Conservation (phyloP, 768 basidiomycete species). For the Russula compacta region DNA sequence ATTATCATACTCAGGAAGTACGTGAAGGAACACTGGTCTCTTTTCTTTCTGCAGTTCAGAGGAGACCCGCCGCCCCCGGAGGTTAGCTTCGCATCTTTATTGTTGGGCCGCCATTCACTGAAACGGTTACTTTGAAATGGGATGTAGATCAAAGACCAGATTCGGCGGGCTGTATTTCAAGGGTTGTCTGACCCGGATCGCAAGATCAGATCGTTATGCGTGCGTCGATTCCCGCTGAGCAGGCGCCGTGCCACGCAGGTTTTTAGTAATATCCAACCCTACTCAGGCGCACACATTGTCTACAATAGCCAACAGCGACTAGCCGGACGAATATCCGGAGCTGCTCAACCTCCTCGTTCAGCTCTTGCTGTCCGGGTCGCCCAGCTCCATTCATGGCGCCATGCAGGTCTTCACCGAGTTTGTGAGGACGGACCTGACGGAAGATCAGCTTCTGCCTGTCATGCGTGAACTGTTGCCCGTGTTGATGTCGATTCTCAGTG, state of each 20-base stretch:
- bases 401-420: constrained; percentile 96
- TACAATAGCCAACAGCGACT: constrained; percentile 82
- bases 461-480: constrained; percentile 85
- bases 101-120: constrained; percentile 5
- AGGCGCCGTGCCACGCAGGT: neutral
- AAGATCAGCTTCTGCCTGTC: constrained; percentile 90
- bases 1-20: constrained; percentile 84
- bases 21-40: constrained; percentile 84
- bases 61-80: constrained; percentile 65
- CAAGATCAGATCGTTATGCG: constrained; percentile 80
- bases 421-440: constrained; percentile 84
- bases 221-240: constrained; percentile 31
- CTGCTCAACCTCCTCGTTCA: constrained; percentile 68
- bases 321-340: constrained; percentile 94
- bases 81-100: constrained; percentile 34
- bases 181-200: constrained; percentile 78
- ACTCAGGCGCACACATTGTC: constrained; percentile 79
- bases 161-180: constrained; percentile 68
- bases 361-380: constrained; percentile 63
- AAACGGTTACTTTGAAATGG: neutral
- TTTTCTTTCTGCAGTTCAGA: constrained; percentile 68
- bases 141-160: constrained; percentile 63
- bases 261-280: neutral
- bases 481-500: constrained; percentile 70
- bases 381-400: constrained; percentile 82